phyloP scores from a whole-genome alignment of 1,284 basidiomycete species.

The Moniliella sp. region DNA sequence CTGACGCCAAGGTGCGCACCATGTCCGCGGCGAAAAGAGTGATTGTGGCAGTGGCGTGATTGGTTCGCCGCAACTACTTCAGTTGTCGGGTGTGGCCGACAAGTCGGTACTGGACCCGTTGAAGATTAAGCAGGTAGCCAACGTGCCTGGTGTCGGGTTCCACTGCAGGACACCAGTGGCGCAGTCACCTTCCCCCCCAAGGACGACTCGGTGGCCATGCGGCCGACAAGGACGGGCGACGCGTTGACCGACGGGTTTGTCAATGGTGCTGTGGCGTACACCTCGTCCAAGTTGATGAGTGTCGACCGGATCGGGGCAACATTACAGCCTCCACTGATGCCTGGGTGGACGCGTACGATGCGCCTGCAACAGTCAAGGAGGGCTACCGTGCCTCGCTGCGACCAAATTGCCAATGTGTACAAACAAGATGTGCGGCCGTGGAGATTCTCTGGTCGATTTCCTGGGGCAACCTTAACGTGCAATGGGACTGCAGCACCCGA shows the following conservation, averaged over 20 bases:
- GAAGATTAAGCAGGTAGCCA: slow-evolving; percentile 36
- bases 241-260: too few species aligned
- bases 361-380: slow-evolving; percentile 41
- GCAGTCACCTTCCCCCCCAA: slow-evolving; percentile 11
- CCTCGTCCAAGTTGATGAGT: too few species aligned
- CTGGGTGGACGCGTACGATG: slow-evolving; percentile 38
- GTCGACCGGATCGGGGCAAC: too few species aligned
- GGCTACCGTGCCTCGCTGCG: too few species aligned
- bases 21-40: slow-evolving; percentile 20
- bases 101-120: slow-evolving; percentile 34
- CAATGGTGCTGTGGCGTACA: too few species aligned
- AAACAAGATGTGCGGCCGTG: too few species aligned
- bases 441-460: slow-evolving; percentile 14
- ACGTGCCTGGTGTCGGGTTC: slow-evolving; percentile 40
- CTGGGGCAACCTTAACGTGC: slow-evolving; percentile 11
- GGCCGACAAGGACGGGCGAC: too few species aligned
- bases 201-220: too few species aligned
- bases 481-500: slow-evolving; percentile 17
- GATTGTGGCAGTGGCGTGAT: slow-evolving; percentile 27
- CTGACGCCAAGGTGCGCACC: slow-evolving; percentile 4
- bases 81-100: slow-evolving; percentile 40
- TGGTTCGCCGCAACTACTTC: slow-evolving; percentile 39
- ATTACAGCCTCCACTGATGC: too few species aligned
- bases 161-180: slow-evolving; percentile 39
- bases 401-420: slow-evolving; percentile 34